Evolutionary conservation across 2,329 filamentous ascomycete species (phyloP).

Genomic region (Xylaria sp.): DNA sequence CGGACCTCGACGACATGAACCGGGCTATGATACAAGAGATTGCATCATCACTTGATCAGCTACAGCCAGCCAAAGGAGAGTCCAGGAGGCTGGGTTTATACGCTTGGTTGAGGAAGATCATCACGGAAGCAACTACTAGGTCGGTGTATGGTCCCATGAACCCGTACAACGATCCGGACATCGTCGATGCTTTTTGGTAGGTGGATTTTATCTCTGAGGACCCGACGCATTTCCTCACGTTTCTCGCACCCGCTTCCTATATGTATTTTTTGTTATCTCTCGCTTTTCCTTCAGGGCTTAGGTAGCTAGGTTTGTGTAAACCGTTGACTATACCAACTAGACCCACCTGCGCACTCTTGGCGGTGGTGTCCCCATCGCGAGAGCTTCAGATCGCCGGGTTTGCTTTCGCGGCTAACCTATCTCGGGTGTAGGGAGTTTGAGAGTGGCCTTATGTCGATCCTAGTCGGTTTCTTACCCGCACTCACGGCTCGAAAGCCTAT

Average conservation of each 20-base stretch:
- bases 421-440: conserved; percentile 40
- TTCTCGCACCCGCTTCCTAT: no score
- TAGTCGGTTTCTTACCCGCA: conserved; percentile 45
- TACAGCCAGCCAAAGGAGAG: conserved; percentile 34
- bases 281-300: no score
- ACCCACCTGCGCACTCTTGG: no score
- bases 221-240: no score
- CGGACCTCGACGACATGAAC: conserved; percentile 52
- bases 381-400: no score
- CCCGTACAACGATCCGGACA: conserved; percentile 52
- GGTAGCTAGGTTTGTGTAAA: not conserved
- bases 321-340: no score
- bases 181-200: conserved; percentile 54
- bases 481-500: conserved; percentile 51
- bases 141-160: conserved; percentile 57
- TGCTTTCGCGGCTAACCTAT: conserved; percentile 8
- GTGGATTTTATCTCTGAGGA: no score
- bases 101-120: conserved; percentile 47
- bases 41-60: conserved; percentile 39
- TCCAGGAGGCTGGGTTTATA: conserved; percentile 39
- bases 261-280: no score
- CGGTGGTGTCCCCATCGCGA: no score
- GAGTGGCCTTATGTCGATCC: conserved; percentile 40
- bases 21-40: conserved; percentile 50
- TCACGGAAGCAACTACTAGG: conserved; percentile 53